A percentile compares a stretch with the other conserved stretches of the same genome.
Evolutionary conservation across 176 grass and related monocot species (phyloP).

Genomic region (Zea luxurians): DNA sequence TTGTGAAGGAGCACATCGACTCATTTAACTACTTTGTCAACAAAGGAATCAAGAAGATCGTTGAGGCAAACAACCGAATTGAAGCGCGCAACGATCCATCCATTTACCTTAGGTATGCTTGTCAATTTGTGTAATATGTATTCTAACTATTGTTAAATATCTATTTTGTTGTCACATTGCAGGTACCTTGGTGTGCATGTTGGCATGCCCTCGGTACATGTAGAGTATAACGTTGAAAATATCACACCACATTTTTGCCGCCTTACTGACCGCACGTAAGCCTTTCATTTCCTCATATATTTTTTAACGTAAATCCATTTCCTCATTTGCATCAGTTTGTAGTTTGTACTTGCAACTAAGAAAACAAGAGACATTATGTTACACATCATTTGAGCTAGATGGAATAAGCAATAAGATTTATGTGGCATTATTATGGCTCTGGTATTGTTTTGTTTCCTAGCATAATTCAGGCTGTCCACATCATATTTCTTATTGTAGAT

Average conservation of each 20-base stretch:
- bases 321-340: neutral
- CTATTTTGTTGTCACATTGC: neutral
- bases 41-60: slow-evolving; percentile 72
- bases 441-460: neutral
- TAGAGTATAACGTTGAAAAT: slow-evolving; percentile 34
- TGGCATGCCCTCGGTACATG: slow-evolving; percentile 41
- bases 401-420: neutral
- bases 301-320: neutral
- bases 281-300: neutral
- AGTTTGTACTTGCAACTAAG: neutral
- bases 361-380: neutral
- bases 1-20: slow-evolving; percentile 87
- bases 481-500: neutral
- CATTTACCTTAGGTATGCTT: slow-evolving; percentile 64
- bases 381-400: slow-evolving; percentile 1
- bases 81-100: slow-evolving; percentile 52
- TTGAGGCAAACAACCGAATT: slow-evolving; percentile 58
- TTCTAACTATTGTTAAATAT: neutral
- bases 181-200: slow-evolving; percentile 62
- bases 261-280: slow-evolving; percentile 85
- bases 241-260: slow-evolving; percentile 78
- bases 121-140: slow-evolving; percentile 5
- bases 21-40: slow-evolving; percentile 89
- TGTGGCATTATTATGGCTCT: neutral
- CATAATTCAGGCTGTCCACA: neutral